Percentiles rank a stretch among this genome's conserved stretches.
phyloP scores from a whole-genome alignment of 768 basidiomycete genomes.

The Strobilomyces confusus region DNA sequence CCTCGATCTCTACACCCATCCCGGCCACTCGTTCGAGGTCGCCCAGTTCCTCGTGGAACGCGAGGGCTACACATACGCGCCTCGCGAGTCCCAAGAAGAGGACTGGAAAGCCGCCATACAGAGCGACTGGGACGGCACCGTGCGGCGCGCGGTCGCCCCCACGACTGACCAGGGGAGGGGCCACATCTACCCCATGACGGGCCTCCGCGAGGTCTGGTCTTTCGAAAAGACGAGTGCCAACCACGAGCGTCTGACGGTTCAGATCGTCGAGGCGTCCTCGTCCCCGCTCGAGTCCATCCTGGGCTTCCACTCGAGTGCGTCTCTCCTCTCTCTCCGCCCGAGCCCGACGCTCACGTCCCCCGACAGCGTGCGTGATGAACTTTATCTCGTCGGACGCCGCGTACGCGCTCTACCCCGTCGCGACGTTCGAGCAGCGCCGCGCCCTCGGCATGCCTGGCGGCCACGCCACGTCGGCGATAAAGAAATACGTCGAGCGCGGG shows the following conservation, averaged over 20 bases:
- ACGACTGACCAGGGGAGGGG: too few relatives aligned
- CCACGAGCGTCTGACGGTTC: constrained; percentile 28
- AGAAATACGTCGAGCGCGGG: constrained; percentile 38
- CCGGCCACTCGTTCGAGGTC: constrained; percentile 29
- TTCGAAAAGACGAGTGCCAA: constrained; percentile 19
- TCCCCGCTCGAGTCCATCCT: constrained; percentile 35
- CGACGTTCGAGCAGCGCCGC: constrained; percentile 35
- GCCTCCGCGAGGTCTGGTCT: constrained; percentile 15
- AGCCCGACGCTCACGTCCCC: background rate
- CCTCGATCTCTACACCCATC: constrained; percentile 47
- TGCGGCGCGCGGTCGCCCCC: background rate
- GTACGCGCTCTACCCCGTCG: constrained; percentile 39
- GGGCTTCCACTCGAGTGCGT: constrained; percentile 46
- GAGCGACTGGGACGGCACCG: constrained; percentile 19
- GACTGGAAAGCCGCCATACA: constrained; percentile 12
- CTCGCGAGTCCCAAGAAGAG: constrained; percentile 14
- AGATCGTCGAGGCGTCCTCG: constrained; percentile 34
- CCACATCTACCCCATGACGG: background rate
- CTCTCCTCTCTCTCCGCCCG: background rate
- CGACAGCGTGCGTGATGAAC: constrained; percentile 28
- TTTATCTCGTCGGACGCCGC: constrained; percentile 39
- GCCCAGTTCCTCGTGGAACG: constrained; percentile 31
- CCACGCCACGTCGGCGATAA: constrained; percentile 5
- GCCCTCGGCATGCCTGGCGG: constrained; percentile 21
- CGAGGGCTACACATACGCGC: background rate